Base-by-base conservation (phyloP, 2,329 filamentous ascomycete genomes). In the Apiospora arundinis region DNA sequence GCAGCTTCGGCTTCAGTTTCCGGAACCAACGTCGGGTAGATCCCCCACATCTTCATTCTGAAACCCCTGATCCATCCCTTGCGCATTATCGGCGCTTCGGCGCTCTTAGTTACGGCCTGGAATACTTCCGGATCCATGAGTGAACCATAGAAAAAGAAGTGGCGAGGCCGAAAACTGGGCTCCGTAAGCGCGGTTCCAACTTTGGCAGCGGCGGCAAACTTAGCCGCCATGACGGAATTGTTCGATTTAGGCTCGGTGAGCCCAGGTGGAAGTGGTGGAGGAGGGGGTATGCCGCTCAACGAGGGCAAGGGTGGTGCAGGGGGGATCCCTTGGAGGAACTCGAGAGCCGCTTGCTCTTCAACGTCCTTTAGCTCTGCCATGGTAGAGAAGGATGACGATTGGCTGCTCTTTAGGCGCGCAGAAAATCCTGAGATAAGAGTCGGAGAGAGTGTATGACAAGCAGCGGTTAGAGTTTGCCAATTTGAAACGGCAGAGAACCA, bases 101-200 rank as follows among this genome's bases (percentile, higher is more conserved):
- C 3, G 28, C 60, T 66, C 32, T 42, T 40, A 18, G 28, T 40
- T 2, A 40, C 28, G 25, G 32, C 40, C 60, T 66, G 60, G 14
- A 37, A 40, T 6, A 66, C 60, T 28, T 42, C 60, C 11, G 60
- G 60, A 16, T 37, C 60, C 28, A 65, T 65, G 60, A 65, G 60
- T 12, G 25, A 18, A 32, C 60, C 60, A n/a, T 65, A 40, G 11
- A 65, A 65, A 11, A 65, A 65, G 25, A 65, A 65, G 40, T 37
- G 40, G 12, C 60, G 60, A 18, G 60, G 60, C n/a, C 28, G 25
- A 23, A 40, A 65, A 12, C n/a, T 32, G 18, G 56, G 21, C 9
- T 32, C 14, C 37, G 23, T 25, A 28, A 65, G 12, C 56, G 56
- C 23, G 18, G 56, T 25, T n/a, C 5, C n/a, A 23, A n/a, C n/a